Conservation (phyloP, 805 yeast species). For the Lipomyces spencermartinsiae region DNA sequence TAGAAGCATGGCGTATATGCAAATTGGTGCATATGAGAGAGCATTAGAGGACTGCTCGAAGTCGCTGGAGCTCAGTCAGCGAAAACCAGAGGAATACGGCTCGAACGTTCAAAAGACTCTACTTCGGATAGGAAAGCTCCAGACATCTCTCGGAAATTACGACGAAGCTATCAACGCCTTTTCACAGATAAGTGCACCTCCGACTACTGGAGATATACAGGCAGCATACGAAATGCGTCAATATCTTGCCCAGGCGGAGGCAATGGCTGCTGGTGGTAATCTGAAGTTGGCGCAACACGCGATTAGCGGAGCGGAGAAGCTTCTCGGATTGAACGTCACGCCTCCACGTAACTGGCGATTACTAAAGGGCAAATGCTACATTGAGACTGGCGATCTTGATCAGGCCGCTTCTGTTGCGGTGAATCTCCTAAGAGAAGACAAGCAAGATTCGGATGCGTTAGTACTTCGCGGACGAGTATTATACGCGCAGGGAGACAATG, state of each 20-base stretch:
- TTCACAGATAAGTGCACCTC: slow-evolving; percentile 36
- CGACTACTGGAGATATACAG: slow-evolving; percentile 39
- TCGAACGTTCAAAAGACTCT: slow-evolving; percentile 47
- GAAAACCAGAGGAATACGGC: slow-evolving; percentile 38
- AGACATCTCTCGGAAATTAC: slow-evolving; percentile 46
- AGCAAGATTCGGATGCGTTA: slow-evolving; percentile 50
- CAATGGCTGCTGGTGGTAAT: slow-evolving; percentile 40
- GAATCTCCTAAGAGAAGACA: slow-evolving; percentile 46
- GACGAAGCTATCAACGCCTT: slow-evolving; percentile 46
- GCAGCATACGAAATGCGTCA: slow-evolving; percentile 49
- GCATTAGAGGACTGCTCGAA: slow-evolving; percentile 48
- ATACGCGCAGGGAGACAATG: slow-evolving; percentile 49
- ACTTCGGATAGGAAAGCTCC: slow-evolving; percentile 48
- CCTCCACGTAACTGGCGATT: slow-evolving; percentile 48
- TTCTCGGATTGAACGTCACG: slow-evolving; percentile 46
- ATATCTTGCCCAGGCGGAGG: slow-evolving; percentile 46
- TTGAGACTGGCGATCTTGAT: slow-evolving; percentile 45
- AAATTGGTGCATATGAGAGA: slow-evolving; percentile 43
- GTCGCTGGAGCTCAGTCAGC: slow-evolving; percentile 38
- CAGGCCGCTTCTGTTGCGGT: slow-evolving; percentile 49
- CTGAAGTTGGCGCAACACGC: slow-evolving; percentile 47
- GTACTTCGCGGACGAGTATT: slow-evolving; percentile 49
- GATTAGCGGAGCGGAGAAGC: slow-evolving; percentile 48
- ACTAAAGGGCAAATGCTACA: slow-evolving; percentile 44
- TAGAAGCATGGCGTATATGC: slow-evolving; percentile 50